Evolutionary conservation across 2,329 filamentous ascomycete genomes (phyloP).

Genomic region (Polytolypa hystricis): DNA sequence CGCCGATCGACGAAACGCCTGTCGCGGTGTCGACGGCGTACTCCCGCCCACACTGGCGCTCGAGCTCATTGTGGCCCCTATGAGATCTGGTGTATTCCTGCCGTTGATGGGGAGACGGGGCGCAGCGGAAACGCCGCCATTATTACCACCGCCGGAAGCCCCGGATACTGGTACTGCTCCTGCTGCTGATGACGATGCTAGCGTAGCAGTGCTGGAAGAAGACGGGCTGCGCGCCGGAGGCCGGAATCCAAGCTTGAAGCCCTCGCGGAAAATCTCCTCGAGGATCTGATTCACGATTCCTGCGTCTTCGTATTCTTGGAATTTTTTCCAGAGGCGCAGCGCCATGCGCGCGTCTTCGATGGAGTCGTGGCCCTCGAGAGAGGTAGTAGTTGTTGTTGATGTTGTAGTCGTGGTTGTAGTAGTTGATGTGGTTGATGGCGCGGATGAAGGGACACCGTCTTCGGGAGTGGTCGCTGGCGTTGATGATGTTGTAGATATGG

Average conservation of each 20-base stretch:
- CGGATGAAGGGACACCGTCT: too few species aligned
- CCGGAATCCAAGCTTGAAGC: conserved; percentile 46
- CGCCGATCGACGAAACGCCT: conserved; percentile 31
- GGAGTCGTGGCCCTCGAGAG: conserved; percentile 58
- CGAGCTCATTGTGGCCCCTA: conserved; percentile 11
- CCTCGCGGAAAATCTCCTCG: conserved; percentile 70
- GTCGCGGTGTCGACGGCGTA: conserved; percentile 30
- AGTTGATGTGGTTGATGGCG: conserved; percentile 6
- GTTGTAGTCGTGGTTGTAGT: conserved; percentile 6
- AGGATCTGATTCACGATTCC: conserved; percentile 75
- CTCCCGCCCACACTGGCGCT: conserved; percentile 18
- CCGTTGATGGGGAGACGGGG: conserved; percentile 19
- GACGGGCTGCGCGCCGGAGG: conserved; percentile 35
- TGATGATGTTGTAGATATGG: conserved; percentile 3
- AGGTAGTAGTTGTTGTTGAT: conserved; percentile 9
- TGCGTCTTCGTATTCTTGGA: conserved; percentile 76
- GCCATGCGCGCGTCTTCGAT: conserved; percentile 93
- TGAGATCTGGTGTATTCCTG: conserved; percentile 29
- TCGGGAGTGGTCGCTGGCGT: background rate
- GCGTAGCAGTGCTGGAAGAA: background rate
- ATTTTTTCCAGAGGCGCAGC: conserved; percentile 79
- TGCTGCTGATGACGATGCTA: conserved; percentile 1
- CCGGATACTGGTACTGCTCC: conserved; percentile 9
- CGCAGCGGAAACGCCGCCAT: too few species aligned
- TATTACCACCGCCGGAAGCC: background rate